Evolutionary conservation across 805 yeast genomes (phyloP), one percentile per base, ranked within the genome.

Genomic region (Myxozyma sirexii): DNA sequence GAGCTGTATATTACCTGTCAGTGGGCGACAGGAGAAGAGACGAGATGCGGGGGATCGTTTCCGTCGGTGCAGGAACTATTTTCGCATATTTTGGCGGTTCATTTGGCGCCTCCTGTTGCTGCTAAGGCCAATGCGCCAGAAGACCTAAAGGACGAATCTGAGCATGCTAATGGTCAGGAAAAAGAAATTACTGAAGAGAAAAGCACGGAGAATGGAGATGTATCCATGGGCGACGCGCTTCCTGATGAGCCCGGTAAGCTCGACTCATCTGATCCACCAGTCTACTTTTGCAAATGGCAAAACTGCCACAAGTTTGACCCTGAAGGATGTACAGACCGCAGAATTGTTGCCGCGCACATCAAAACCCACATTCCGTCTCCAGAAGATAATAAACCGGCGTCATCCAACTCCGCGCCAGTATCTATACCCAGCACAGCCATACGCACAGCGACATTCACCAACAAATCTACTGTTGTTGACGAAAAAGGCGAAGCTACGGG

Each of bases 401-500:
- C 60, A 24, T 27, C 47, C 49, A 21, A 53, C 45, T 13, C 31
- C 23, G n/a, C n/a, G n/a, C n/a, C n/a, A n/a, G n/a, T n/a, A n/a
- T n/a, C n/a, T n/a, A n/a, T n/a, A n/a, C n/a, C n/a, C n/a, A n/a
- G n/a, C n/a, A n/a, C n/a, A n/a, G n/a, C n/a, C n/a, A n/a, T n/a
- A n/a, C 53, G 52, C 29, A 46, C 47, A 21, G 13, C 53, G 13
- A 45, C 48, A 12, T 17, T 66, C 19, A 47, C 52, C 15, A 50
- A 49, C 42, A 53, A 50, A 27, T 46, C 54, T 19, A 67, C 70
- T 1, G 54, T 64, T 5, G 68, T 67, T 15, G 70, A 67, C 57
- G 69, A 66, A 41, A 58, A 46, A 15, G 70, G 70, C 17, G 70
- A 68, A 17, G 70, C 70, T 7, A 64, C 69, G 4, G 70, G 70